Percentiles rank a stretch among this genome's conserved stretches.
Conservation (phyloP, 371 early-diverging fungal species). For the Mucor mucedo region DNA sequence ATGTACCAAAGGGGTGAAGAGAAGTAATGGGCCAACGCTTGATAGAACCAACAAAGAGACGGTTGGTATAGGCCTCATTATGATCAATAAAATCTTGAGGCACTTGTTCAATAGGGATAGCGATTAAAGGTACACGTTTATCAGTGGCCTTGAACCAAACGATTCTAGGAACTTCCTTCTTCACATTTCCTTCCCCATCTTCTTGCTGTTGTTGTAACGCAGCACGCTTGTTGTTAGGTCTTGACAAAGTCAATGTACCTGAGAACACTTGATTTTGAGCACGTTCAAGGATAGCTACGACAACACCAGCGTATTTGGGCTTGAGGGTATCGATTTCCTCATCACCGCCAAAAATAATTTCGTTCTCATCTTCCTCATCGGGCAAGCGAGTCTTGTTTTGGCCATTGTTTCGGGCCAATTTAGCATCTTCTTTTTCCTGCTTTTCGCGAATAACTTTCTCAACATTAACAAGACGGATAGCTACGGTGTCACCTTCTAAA, state of each 20-base stretch:
- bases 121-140: slow-evolving; percentile 80
- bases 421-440: slow-evolving; percentile 59
- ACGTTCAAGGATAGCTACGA: slow-evolving; percentile 71
- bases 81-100: slow-evolving; percentile 71
- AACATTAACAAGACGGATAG: slow-evolving; percentile 75
- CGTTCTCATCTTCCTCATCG: slow-evolving; percentile 58
- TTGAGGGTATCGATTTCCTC: slow-evolving; percentile 59
- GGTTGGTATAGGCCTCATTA: slow-evolving; percentile 57
- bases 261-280: slow-evolving; percentile 70
- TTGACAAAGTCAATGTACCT: slow-evolving; percentile 58
- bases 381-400: slow-evolving; percentile 46
- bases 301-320: slow-evolving; percentile 69
- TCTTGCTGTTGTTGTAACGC: slow-evolving; percentile 37
- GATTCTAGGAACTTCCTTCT: slow-evolving; percentile 55
- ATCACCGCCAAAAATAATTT: slow-evolving; percentile 59
- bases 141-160: slow-evolving; percentile 90
- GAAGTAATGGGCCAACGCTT: slow-evolving; percentile 77
- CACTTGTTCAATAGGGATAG: slow-evolving; percentile 74
- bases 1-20: slow-evolving; percentile 74
- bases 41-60: slow-evolving; percentile 69
- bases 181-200: slow-evolving; percentile 34
- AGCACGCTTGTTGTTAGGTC: slow-evolving; percentile 63
- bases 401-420: slow-evolving; percentile 54
- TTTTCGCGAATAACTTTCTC: slow-evolving; percentile 66
- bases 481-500: slow-evolving; percentile 88